Evolutionary conservation across 2,329 filamentous ascomycete genomes (phyloP).

Genomic region (Beauveria australis): DNA sequence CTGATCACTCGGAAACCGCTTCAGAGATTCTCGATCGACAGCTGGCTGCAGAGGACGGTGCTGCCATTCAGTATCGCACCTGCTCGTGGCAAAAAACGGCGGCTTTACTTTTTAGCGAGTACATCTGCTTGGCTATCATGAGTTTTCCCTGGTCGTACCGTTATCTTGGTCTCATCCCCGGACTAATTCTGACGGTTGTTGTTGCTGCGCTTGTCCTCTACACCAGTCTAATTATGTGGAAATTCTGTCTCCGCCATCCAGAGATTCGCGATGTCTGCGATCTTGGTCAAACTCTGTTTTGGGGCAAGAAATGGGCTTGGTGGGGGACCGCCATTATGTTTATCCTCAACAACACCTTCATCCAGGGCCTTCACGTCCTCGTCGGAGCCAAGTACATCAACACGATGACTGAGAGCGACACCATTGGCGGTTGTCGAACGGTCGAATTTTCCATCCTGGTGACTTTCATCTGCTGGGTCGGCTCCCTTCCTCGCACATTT

Average conservation of each 20-base stretch:
- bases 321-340: slow-evolving; percentile 75
- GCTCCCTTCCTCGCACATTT: slow-evolving; percentile 81
- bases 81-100: slow-evolving; percentile 96
- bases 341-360: slow-evolving; percentile 87
- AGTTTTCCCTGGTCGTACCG: slow-evolving; percentile 93
- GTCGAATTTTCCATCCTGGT: slow-evolving; percentile 71
- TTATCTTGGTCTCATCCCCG: slow-evolving; percentile 76
- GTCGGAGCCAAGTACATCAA: slow-evolving; percentile 83
- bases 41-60: slow-evolving; percentile 66
- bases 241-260: slow-evolving; percentile 84
- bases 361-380: slow-evolving; percentile 74
- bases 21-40: slow-evolving; percentile 52
- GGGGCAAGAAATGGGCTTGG: slow-evolving; percentile 58
- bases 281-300: slow-evolving; percentile 92
- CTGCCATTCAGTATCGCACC: slow-evolving; percentile 83
- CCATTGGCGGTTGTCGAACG: slow-evolving; percentile 60
- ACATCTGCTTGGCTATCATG: slow-evolving; percentile 90
- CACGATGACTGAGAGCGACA: slow-evolving; percentile 66
- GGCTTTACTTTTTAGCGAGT: slow-evolving; percentile 84
- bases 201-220: slow-evolving; percentile 75
- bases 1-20: slow-evolving; percentile 38
- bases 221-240: slow-evolving; percentile 57
- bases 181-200: slow-evolving; percentile 70
- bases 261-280: slow-evolving; percentile 91
- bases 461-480: slow-evolving; percentile 66